phyloP scores from a whole-genome alignment of 306 rosid species.

The Casuarina cunninghamiana region DNA sequence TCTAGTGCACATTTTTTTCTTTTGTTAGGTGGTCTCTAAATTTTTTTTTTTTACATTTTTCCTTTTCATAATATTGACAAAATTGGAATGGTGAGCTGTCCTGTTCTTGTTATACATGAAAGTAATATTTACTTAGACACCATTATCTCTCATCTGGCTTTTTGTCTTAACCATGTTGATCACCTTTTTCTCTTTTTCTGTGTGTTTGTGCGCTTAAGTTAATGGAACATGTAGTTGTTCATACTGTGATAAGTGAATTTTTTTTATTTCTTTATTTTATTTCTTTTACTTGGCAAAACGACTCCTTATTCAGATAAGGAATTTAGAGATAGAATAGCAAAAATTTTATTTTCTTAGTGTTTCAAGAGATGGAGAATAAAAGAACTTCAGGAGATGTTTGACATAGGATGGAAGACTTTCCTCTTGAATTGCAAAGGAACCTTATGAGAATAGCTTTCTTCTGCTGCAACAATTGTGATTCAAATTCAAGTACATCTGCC shows the following conservation, averaged over 20 bases:
- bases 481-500: neutral
- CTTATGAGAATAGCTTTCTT: neutral
- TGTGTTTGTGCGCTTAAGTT: neutral
- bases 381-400: neutral
- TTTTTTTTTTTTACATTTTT: neutral
- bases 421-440: neutral
- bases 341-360: neutral
- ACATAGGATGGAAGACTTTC: neutral
- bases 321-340: neutral
- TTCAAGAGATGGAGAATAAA: neutral
- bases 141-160: neutral
- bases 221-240: neutral
- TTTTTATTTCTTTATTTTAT: neutral
- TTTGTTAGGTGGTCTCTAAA: constrained; percentile 23
- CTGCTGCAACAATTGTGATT: neutral
- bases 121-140: constrained; percentile 31
- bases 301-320: neutral
- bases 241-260: neutral
- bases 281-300: neutral
- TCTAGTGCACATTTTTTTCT: constrained; percentile 20
- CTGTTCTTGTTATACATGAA: constrained; percentile 89
- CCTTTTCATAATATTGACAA: constrained; percentile 82
- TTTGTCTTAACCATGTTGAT: neutral
- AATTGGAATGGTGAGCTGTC: constrained; percentile 66
- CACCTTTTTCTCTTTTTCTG: neutral